These are phyloP conservation scores for Boletus subcaerulescens DNA, from an alignment of 768 basidiomycete species.

Conservation along the genomic window DNA sequence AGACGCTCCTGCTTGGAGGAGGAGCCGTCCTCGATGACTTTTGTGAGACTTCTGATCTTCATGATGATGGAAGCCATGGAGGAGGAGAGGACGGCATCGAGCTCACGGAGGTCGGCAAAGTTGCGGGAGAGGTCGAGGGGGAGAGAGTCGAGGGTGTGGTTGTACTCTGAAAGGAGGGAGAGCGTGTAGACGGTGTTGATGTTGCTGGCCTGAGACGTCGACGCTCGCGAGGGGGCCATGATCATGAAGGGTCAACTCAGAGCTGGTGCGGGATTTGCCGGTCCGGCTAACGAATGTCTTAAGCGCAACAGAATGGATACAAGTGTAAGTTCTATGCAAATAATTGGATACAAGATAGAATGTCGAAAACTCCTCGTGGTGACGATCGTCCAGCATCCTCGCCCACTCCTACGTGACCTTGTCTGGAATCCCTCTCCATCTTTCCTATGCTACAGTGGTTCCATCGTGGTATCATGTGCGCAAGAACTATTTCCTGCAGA, in stretches of 20 bases:
- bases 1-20: constrained; percentile 70
- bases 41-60: constrained; percentile 73
- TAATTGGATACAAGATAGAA: constrained; percentile 20
- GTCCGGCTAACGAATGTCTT: constrained; percentile 14
- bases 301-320: too few species aligned
- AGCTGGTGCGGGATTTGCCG: constrained; percentile 27
- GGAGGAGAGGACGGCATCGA: constrained; percentile 94
- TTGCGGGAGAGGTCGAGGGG: constrained; percentile 92
- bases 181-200: constrained; percentile 57
- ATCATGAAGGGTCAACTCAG: not conserved
- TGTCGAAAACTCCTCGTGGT: constrained; percentile 13
- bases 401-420: too few species aligned
- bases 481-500: constrained; percentile 27
- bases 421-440: not conserved
- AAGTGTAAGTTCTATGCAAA: not conserved
- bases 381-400: too few species aligned
- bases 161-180: constrained; percentile 75
- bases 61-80: constrained; percentile 78
- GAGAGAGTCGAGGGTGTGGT: constrained; percentile 89
- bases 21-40: constrained; percentile 66
- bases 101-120: constrained; percentile 95
- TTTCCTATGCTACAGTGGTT: constrained; percentile 30
- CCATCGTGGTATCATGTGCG: not conserved
- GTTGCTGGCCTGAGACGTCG: constrained; percentile 28
- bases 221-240: constrained; percentile 39